Evolutionary conservation across 2,329 filamentous ascomycete genomes (phyloP).

Genomic region (Trichoderma atrobrunneum): DNA sequence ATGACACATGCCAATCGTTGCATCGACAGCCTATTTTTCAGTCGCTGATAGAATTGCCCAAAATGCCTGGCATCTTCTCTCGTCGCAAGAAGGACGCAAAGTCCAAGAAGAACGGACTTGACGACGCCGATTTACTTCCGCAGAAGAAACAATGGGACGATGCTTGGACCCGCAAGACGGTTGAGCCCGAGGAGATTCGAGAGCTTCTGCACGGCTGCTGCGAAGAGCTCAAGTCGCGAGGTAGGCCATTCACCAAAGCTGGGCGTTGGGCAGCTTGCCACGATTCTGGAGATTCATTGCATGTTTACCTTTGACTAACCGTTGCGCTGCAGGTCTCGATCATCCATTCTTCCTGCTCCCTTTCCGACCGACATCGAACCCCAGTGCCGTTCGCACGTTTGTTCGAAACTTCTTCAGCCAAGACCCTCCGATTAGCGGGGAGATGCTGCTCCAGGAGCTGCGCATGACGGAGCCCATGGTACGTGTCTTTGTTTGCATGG

Average conservation of each 20-base stretch:
- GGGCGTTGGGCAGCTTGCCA: neutral
- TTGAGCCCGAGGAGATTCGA: slow-evolving; percentile 87
- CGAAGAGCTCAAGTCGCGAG: slow-evolving; percentile 88
- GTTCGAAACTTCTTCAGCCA: slow-evolving; percentile 88
- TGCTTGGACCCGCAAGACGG: slow-evolving; percentile 76
- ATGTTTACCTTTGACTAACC: neutral
- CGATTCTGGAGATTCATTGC: neutral
- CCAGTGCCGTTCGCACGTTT: slow-evolving; percentile 87
- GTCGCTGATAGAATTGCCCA: slow-evolving; percentile 23
- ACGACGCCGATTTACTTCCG: slow-evolving; percentile 52
- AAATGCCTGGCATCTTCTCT: slow-evolving; percentile 59
- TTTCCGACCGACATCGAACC: slow-evolving; percentile 89
- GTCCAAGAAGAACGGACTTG: slow-evolving; percentile 64
- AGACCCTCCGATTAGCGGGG: slow-evolving; percentile 62
- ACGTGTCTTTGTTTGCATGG: slow-evolving; percentile 32
- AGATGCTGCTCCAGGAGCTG: slow-evolving; percentile 76
- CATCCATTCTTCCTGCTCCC: slow-evolving; percentile 90
- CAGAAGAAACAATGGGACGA: slow-evolving; percentile 81
- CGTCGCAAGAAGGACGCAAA: slow-evolving; percentile 71
- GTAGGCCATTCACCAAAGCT: slow-evolving; percentile 49
- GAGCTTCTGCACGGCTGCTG: slow-evolving; percentile 84
- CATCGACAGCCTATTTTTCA: neutral
- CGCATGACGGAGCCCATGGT: slow-evolving; percentile 94
- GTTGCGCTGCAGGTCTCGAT: slow-evolving; percentile 64
- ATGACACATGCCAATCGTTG: neutral